Evolutionary conservation across 805 yeast genomes (phyloP).

Genomic region (Candida jianshihensis): DNA sequence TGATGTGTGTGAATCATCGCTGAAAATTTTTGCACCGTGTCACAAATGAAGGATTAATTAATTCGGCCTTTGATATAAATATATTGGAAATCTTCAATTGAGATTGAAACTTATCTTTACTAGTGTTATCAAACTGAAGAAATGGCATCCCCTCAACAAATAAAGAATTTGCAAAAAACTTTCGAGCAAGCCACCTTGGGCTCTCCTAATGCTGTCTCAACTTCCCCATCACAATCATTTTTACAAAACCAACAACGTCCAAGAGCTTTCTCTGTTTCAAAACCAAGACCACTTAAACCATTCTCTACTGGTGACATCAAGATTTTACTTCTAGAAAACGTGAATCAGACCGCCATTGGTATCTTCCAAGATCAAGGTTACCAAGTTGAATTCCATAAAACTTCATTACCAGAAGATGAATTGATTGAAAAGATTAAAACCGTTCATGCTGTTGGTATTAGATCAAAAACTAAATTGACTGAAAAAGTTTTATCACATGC

Average conservation of each 20-base stretch:
- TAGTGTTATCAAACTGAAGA: too few relatives aligned
- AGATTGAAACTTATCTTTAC: too few relatives aligned
- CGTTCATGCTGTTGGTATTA: constrained; percentile 95
- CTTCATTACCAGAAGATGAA: constrained; percentile 87
- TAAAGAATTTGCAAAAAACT: constrained; percentile 43
- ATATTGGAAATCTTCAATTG: too few relatives aligned
- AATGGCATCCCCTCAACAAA: constrained; percentile 69
- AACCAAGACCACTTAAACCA: constrained; percentile 78
- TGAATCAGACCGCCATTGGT: constrained; percentile 84
- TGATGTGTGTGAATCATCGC: neutral
- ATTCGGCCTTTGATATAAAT: too few relatives aligned
- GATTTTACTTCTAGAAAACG: constrained; percentile 85
- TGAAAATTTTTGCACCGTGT: neutral
- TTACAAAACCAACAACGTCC: constrained; percentile 40
- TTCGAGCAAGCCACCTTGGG: constrained; percentile 52
- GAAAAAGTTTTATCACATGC: constrained; percentile 78
- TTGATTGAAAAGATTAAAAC: constrained; percentile 88
- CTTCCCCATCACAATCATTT: constrained; percentile 74
- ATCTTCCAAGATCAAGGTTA: constrained; percentile 87
- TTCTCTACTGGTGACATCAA: constrained; percentile 94
- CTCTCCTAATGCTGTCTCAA: constrained; percentile 65
- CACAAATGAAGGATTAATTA: too few relatives aligned
- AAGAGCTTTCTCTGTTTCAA: constrained; percentile 35
- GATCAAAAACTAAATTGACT: constrained; percentile 91
- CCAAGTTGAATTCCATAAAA: constrained; percentile 90